Evolutionary conservation across 2,329 filamentous ascomycete species (phyloP).

Genomic region (Cordyceps cateniannulata): DNA sequence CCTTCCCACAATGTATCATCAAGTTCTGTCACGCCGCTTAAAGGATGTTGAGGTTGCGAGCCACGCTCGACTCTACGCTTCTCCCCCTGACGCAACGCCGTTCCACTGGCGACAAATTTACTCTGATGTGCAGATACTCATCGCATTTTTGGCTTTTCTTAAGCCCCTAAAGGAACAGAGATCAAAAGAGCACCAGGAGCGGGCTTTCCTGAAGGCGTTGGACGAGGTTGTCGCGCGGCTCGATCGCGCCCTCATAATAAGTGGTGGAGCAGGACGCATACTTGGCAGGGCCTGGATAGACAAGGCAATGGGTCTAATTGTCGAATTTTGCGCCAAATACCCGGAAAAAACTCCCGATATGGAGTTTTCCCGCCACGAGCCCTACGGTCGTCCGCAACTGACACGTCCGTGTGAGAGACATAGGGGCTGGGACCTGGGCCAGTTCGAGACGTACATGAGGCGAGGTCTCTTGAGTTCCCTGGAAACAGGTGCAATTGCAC

Average conservation of each 20-base stretch:
- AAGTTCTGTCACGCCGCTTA: slow-evolving; percentile 31
- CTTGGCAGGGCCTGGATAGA: slow-evolving; percentile 49
- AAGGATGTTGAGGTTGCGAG: slow-evolving; percentile 53
- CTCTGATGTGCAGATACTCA: slow-evolving; percentile 62
- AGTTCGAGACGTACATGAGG: slow-evolving; percentile 57
- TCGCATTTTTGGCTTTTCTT: slow-evolving; percentile 39
- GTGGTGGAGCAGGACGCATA: slow-evolving; percentile 51
- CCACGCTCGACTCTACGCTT: slow-evolving; percentile 63
- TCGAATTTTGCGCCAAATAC: slow-evolving; percentile 19
- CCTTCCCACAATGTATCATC: too few species aligned
- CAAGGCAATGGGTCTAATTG: slow-evolving; percentile 39
- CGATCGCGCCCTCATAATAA: slow-evolving; percentile 71
- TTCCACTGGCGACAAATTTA: slow-evolving; percentile 64
- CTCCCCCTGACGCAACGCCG: slow-evolving; percentile 60
- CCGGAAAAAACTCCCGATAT: background rate
- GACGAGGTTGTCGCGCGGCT: slow-evolving; percentile 57
- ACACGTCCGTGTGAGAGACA: slow-evolving; percentile 22
- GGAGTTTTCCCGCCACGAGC: slow-evolving; percentile 24
- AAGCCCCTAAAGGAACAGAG: background rate
- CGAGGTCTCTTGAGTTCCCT: slow-evolving; percentile 20
- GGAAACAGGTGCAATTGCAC: slow-evolving; percentile 22
- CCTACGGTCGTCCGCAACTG: slow-evolving; percentile 22
- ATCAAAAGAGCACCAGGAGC: slow-evolving; percentile 12
- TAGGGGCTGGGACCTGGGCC: slow-evolving; percentile 44
- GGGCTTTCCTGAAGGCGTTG: slow-evolving; percentile 26